Evolutionary conservation across 2,329 filamentous ascomycete genomes (phyloP).

Genomic region (Penicillium rolfsii): DNA sequence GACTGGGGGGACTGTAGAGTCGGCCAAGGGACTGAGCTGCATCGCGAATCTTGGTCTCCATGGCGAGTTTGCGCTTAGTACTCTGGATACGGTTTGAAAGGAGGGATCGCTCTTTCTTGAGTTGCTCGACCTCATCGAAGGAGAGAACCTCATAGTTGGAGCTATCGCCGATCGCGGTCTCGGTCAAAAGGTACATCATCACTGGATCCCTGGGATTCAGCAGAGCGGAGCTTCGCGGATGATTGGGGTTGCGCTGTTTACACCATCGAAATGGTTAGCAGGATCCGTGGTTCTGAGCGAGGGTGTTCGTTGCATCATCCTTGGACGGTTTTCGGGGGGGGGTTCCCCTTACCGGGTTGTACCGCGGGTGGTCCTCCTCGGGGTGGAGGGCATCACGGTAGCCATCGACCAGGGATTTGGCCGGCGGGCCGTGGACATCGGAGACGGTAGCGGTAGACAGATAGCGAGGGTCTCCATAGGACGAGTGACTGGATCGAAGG

Average conservation of each 20-base stretch:
- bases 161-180: conserved; percentile 90
- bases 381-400: conserved; percentile 62
- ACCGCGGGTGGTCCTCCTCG: conserved; percentile 58
- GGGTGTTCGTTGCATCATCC: neutral
- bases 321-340: neutral
- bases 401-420: conserved; percentile 60
- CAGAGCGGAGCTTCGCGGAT: conserved; percentile 42
- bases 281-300: neutral
- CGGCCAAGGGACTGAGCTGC: conserved; percentile 84
- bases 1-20: conserved; percentile 70
- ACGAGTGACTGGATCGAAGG: conserved; percentile 45
- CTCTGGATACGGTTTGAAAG: conserved; percentile 78
- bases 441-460: conserved; percentile 39
- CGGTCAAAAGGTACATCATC: conserved; percentile 86
- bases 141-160: conserved; percentile 82
- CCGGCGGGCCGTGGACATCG: conserved; percentile 38
- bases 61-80: conserved; percentile 76
- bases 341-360: conserved; percentile 58
- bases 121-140: conserved; percentile 84
- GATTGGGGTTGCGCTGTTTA: conserved; percentile 56
- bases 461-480: conserved; percentile 47
- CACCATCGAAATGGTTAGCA: neutral
- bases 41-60: conserved; percentile 93
- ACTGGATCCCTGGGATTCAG: conserved; percentile 62
- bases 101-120: conserved; percentile 83